Conservation (phyloP, 2,329 filamentous ascomycete genomes). For the Cladosporium halotolerans region DNA sequence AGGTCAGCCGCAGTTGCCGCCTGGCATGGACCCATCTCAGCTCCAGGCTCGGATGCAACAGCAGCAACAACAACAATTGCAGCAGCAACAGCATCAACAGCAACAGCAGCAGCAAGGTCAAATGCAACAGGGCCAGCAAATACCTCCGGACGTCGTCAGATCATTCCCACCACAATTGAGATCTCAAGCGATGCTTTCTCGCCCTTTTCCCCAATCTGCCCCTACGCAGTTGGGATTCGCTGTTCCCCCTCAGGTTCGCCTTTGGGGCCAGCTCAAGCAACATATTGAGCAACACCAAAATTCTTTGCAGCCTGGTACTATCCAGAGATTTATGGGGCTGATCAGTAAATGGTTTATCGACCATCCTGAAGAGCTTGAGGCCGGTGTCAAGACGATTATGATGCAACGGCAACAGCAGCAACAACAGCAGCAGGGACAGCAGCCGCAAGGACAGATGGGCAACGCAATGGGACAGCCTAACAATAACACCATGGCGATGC, state of each 20-base stretch:
- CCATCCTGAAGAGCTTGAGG: constrained; percentile 19
- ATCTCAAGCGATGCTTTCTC: constrained; percentile 19
- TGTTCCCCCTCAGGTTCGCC: constrained; percentile 46
- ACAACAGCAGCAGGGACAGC: constrained; percentile 22
- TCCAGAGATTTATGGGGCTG: constrained; percentile 33
- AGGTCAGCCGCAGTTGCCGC: constrained; percentile 2
- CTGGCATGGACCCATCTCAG: constrained; percentile 1
- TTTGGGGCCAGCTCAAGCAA: constrained; percentile 53
- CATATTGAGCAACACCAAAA: constrained; percentile 45
- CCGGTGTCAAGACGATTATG: constrained; percentile 23
- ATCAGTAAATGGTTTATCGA: constrained; percentile 22
- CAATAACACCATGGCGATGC: neutral
- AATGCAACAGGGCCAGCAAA: constrained; percentile 12
- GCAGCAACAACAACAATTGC: constrained; percentile 20
- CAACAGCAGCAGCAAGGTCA: constrained; percentile 13
- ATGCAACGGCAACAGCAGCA: constrained; percentile 8
- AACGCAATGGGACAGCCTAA: neutral
- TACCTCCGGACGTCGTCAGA: neutral
- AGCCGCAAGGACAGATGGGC: constrained; percentile 11
- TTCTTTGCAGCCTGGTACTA: constrained; percentile 35
- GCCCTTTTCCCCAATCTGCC: constrained; percentile 18
- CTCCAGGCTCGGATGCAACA: constrained; percentile 15
- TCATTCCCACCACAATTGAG: constrained; percentile 1
- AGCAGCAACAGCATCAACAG: constrained; percentile 11
- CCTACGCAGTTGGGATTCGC: constrained; percentile 14